A percentile compares a stretch with the other conserved stretches of the same genome.
These are phyloP conservation scores for Fistulifera solaris DNA, from an alignment of 108 stramenopile genomes.

Conservation along the genomic window DNA sequence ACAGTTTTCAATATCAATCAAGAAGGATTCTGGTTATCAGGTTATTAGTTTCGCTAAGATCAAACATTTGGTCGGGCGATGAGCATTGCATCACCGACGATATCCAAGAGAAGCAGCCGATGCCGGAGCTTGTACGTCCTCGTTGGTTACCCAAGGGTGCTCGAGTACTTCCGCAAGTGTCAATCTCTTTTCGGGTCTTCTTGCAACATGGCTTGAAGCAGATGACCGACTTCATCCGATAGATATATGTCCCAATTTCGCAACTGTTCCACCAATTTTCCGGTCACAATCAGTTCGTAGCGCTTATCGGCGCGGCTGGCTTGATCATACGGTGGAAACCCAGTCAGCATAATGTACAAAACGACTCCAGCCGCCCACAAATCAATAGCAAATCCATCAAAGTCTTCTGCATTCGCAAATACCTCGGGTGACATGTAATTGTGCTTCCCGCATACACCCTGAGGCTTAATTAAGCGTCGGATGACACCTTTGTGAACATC, in stretches of 20 bases:
- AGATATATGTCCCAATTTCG: slow-evolving; percentile 59
- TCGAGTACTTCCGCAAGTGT: slow-evolving; percentile 64
- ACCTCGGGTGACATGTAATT: slow-evolving; percentile 96
- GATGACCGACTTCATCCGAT: slow-evolving; percentile 49
- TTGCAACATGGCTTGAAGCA: slow-evolving; percentile 75
- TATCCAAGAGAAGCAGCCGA: slow-evolving; percentile 22
- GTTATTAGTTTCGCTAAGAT: too few relatives aligned
- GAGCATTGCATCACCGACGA: neutral
- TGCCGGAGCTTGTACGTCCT: slow-evolving; percentile 24
- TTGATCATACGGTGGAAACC: slow-evolving; percentile 88
- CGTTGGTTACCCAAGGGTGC: slow-evolving; percentile 71
- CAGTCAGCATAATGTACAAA: slow-evolving; percentile 91
- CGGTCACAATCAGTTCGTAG: slow-evolving; percentile 69
- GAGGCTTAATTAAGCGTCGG: slow-evolving; percentile 65
- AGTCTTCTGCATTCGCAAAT: slow-evolving; percentile 47
- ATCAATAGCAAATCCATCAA: slow-evolving; percentile 92
- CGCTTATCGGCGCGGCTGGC: slow-evolving; percentile 63
- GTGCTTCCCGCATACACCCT: slow-evolving; percentile 88
- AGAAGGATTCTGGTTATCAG: too few relatives aligned
- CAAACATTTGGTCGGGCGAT: neutral
- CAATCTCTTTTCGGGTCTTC: slow-evolving; percentile 58
- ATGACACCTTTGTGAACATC: slow-evolving; percentile 49
- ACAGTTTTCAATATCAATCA: too few relatives aligned
- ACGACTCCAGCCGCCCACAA: slow-evolving; percentile 93
- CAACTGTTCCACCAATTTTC: slow-evolving; percentile 55